A percentile compares a stretch with the other conserved stretches of the same genome.
phyloP scores from a whole-genome alignment of 177 flowering plant species.

The Vitis hybrid region DNA sequence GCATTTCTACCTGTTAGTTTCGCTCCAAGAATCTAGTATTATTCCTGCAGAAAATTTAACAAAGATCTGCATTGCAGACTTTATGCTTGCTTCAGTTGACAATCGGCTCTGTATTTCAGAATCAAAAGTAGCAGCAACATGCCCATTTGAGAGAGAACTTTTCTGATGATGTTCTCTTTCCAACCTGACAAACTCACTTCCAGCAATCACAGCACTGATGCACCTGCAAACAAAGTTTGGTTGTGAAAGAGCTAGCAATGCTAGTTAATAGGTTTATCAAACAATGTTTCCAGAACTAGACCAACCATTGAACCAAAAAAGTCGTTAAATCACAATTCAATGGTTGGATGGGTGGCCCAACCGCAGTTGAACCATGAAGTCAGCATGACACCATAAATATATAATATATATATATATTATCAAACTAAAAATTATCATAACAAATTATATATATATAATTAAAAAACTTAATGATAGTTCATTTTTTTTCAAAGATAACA shows the following conservation, averaged over 20 bases:
- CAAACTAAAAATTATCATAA: too few species aligned
- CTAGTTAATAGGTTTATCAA: too few species aligned
- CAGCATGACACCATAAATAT: too few species aligned
- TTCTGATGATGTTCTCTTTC: slow-evolving; percentile 73
- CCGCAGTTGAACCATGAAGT: too few species aligned
- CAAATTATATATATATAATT: too few species aligned
- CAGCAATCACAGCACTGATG: slow-evolving; percentile 87
- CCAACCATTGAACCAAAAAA: not conserved
- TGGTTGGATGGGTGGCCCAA: too few species aligned
- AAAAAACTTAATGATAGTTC: too few species aligned
- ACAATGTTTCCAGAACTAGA: too few species aligned
- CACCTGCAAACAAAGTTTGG: slow-evolving; percentile 53
- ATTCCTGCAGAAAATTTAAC: slow-evolving; percentile 73
- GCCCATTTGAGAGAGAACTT: slow-evolving; percentile 57
- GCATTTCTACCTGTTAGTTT: slow-evolving; percentile 61
- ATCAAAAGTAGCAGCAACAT: slow-evolving; percentile 44
- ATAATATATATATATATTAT: too few species aligned
- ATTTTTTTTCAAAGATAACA: too few species aligned
- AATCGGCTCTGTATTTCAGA: slow-evolving; percentile 44
- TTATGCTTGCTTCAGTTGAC: slow-evolving; percentile 71
- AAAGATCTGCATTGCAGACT: slow-evolving; percentile 75
- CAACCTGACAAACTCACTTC: slow-evolving; percentile 77
- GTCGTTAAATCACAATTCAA: too few species aligned
- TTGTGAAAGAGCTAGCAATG: not conserved
- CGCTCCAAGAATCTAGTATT: slow-evolving; percentile 77